Conservation (phyloP, 768 basidiomycete species). For the Chalciporus piperatus region DNA sequence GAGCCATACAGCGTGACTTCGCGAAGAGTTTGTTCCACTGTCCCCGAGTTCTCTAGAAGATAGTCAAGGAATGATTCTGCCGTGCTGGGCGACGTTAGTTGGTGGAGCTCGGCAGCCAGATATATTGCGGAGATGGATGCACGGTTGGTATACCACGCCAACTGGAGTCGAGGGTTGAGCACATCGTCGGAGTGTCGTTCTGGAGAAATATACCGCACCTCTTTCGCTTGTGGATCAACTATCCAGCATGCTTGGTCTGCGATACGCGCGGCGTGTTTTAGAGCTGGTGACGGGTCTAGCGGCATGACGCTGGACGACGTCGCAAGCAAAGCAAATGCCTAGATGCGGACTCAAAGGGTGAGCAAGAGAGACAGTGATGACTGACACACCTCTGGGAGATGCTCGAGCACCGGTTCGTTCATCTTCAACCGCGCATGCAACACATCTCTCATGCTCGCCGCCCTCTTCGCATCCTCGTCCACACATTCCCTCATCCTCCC, state of each 20-base stretch:
- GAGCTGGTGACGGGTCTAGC: constrained; percentile 57
- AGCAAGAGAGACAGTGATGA: not conserved
- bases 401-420: constrained; percentile 63
- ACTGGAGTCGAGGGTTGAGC: constrained; percentile 33
- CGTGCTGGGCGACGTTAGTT: constrained; percentile 72
- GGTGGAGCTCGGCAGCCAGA: constrained; percentile 77
- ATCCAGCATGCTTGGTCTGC: constrained; percentile 72
- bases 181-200: not conserved
- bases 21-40: constrained; percentile 44
- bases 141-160: constrained; percentile 70
- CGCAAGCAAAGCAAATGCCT: constrained; percentile 75
- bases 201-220: constrained; percentile 40
- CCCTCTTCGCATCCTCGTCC: not conserved
- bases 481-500: constrained; percentile 40
- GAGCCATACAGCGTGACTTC: constrained; percentile 55
- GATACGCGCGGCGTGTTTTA: constrained; percentile 58
- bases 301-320: constrained; percentile 48
- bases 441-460: constrained; percentile 44
- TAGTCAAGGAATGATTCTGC: constrained; percentile 63
- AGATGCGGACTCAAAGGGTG: not conserved
- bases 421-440: constrained; percentile 55
- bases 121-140: constrained; percentile 67
- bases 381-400: constrained; percentile 63
- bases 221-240: constrained; percentile 50
- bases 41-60: constrained; percentile 50